Evolutionary conservation across 805 yeast species (phyloP), one percentile per base, ranked within the genome.

Genomic region (Kazachstania africana): DNA sequence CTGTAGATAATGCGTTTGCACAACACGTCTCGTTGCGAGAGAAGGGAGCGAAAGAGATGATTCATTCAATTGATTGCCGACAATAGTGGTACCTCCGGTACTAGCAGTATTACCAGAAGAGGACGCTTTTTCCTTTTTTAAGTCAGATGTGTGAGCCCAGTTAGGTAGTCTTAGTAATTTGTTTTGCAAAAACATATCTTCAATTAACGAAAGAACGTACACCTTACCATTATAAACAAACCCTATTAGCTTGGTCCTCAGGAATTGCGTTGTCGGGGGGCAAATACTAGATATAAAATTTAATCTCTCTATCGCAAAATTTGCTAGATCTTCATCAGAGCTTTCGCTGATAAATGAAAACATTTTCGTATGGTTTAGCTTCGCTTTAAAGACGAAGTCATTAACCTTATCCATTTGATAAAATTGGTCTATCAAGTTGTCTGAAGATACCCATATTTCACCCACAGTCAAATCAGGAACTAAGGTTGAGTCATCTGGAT

Each of bases 391-490:
- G 1, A 56, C 58, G 39, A 53, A 56, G 15, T 53, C 56, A 31
- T 53, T 56, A 3, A 56, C 53, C 24, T 47, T 45, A 23, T 50
- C 56, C 51, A 56, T 41, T 24, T 55, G 59, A 32, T 46, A 56
- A 33, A 56, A 56, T 34, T 49, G 60, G 32, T 54, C 95, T 2
- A 94, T 77, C 5, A 91, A 58, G 37, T 93, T 80, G 2, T 88
- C 88, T 26, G 93, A 78, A 46, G 87, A 95, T n/a, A 91, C 81
- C 97, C 97, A 91, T 21, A 91, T 77, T 54, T 91, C 99, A 17
- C 98, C 98, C 12, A 91, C 82, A 39, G 79, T 83, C 47, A 81
- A 71, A 29, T 69, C 77, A 2, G 75, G 73, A 4, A 83, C 80
- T 12, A 91, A 59, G 2, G 76, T 62, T 23, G 77, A 69, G 36